Conservation (phyloP, 2,329 filamentous ascomycete genomes). For the Aspergillus versicolor region DNA sequence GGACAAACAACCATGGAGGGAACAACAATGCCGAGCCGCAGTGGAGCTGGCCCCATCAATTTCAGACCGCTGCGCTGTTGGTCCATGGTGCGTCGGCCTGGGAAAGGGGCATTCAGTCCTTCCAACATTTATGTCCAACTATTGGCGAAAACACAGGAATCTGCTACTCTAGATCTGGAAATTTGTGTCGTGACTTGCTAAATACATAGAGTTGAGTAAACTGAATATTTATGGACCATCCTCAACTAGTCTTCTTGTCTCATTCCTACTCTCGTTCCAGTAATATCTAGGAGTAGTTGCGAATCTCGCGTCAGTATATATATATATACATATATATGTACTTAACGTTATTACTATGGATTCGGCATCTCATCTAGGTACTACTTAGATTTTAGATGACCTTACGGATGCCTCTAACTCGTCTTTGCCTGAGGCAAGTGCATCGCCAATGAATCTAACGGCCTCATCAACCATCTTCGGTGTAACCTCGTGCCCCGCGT, state of each 20-base stretch:
- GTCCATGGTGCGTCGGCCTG: neutral
- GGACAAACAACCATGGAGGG: conserved; percentile 19
- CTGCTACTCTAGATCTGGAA: neutral
- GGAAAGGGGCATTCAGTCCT: conserved; percentile 11
- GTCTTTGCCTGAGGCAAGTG: conserved; percentile 31
- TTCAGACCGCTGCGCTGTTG: conserved; percentile 3
- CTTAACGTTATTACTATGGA: too few relatives aligned
- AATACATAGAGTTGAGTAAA: too few relatives aligned
- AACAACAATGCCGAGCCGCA: conserved; percentile 17
- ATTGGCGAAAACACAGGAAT: neutral
- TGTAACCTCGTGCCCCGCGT: conserved; percentile 60
- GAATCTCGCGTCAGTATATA: neutral
- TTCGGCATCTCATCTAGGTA: conserved; percentile 22
- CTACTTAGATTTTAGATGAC: conserved; percentile 37
- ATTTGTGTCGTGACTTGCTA: too few relatives aligned
- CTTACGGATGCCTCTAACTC: conserved; percentile 26
- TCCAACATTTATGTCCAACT: neutral
- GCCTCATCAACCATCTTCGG: conserved; percentile 56
- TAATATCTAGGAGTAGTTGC: neutral
- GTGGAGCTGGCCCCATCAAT: conserved; percentile 30
- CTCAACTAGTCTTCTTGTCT: neutral
- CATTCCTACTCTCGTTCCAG: neutral
- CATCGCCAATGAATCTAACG: conserved; percentile 52
- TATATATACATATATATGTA: neutral
- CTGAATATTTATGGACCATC: too few relatives aligned